Evolutionary conservation across 805 yeast genomes (phyloP).

Genomic region (Priceomyces fermenticarens): DNA sequence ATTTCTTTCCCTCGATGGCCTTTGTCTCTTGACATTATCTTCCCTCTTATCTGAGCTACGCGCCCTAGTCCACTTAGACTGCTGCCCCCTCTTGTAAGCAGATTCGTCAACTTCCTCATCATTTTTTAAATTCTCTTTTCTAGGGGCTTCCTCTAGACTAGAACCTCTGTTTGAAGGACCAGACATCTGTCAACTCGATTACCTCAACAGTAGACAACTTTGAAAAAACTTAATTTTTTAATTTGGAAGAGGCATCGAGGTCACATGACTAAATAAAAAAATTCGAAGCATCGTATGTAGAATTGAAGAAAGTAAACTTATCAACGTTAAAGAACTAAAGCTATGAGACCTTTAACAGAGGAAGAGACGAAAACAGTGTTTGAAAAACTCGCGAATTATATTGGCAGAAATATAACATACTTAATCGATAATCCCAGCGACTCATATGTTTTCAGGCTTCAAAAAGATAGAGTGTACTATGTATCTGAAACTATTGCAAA

Average conservation of each 20-base stretch:
- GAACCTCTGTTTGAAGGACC: no score
- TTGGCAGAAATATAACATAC: slow-evolving; percentile 91
- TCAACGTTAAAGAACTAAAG: neutral
- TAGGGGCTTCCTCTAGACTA: no score
- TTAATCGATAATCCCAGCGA: slow-evolving; percentile 81
- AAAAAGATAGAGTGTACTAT: slow-evolving; percentile 94
- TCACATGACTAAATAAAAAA: slow-evolving; percentile 1
- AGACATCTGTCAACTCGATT: no score
- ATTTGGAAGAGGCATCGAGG: neutral
- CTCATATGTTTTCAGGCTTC: slow-evolving; percentile 92
- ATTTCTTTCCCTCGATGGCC: slow-evolving; percentile 20
- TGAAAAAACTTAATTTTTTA: no score
- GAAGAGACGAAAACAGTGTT: slow-evolving; percentile 95
- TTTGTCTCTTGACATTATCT: slow-evolving; percentile 18
- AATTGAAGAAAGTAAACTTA: neutral
- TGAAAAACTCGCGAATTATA: slow-evolving; percentile 92
- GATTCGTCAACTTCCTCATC: slow-evolving; percentile 36
- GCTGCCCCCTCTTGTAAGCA: slow-evolving; percentile 41
- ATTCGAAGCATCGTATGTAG: neutral
- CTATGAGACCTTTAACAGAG: slow-evolving; percentile 92
- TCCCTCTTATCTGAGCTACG: slow-evolving; percentile 19
- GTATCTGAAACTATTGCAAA: slow-evolving; percentile 80
- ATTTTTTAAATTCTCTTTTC: neutral
- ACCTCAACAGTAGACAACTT: no score
- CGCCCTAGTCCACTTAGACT: slow-evolving; percentile 26